Evolutionary conservation across 2,329 filamentous ascomycete species (phyloP), one percentile per base, ranked within the genome.

Genomic region (Aspergillus pseudoviridinutans): DNA sequence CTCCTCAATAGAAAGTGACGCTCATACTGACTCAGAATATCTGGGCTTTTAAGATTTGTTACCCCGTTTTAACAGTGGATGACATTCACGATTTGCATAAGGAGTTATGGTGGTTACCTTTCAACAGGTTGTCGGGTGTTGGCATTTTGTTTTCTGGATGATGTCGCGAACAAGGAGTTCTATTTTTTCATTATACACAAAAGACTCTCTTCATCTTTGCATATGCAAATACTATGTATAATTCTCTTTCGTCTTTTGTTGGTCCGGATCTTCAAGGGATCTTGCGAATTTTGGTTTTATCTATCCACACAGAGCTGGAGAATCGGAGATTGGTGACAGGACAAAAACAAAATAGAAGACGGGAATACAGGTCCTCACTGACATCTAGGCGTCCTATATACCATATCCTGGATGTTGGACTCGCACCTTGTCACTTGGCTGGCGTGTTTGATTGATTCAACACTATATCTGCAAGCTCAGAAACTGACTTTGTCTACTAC

Each of bases 1-100:
- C 82, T 99, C 38, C 75, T 92, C 56, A 86, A 90, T 74, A 76
- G 77, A 63, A 72, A 73, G 63, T 81, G 68, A 70, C 58, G 47
- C 41, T 58, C 25, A 54, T 61, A 28, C 52, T 50, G 29, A 42
- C 56, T 24, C 57, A 44, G 50, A 50, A 57, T 49, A 52, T 59
- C 51, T 63, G 49, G 60, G 51, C 61, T 53, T 53, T 41, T 50
- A 60, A 24, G 56, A 57, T 57, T 58, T 56, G 55, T 61, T 59
- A 50, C 54, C 60, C 63, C 61, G 42, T 49, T 65, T 66, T 65
- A 59, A 68, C 58, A 64, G 55, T 60, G 66, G 64, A 61, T 57
- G 57, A 59, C 60, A 65, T 61, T 68, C 61, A 66, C 61, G 65
- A 63, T 56, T 60, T 68, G 60, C 50, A 47, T 25, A 58, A 53